Evolutionary conservation across 2,329 filamentous ascomycete genomes (phyloP).

Genomic region (Paecilomyces niveus): DNA sequence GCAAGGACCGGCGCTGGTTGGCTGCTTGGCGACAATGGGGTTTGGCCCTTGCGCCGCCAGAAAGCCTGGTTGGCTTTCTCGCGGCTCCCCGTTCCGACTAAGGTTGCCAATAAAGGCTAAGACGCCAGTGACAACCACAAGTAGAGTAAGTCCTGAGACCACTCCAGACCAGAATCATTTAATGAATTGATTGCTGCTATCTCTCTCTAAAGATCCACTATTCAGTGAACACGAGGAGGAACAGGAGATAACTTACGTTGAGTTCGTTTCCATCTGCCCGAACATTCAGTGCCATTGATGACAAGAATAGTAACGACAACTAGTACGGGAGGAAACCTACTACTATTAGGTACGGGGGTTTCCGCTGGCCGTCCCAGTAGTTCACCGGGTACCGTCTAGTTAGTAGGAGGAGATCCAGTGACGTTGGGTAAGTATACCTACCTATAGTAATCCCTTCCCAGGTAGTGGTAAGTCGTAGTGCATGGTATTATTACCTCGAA

Average conservation of each 20-base stretch:
- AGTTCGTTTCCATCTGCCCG: no score
- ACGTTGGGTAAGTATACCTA: background rate
- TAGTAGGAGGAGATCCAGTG: background rate
- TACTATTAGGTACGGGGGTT: background rate
- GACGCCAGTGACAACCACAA: no score
- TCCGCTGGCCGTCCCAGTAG: background rate
- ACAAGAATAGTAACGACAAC: no score
- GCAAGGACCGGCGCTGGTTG: background rate
- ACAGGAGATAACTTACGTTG: no score
- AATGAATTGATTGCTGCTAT: background rate
- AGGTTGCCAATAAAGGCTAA: no score
- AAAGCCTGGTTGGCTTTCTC: background rate
- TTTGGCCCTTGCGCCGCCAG: background rate
- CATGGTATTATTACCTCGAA: background rate
- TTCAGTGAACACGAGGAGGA: no score
- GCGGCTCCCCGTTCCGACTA: background rate
- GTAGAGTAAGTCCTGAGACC: background rate
- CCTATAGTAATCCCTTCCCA: background rate
- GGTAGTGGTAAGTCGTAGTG: background rate
- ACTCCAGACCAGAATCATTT: no score
- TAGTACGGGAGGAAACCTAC: no score
- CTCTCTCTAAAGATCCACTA: no score
- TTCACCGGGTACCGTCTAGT: background rate
- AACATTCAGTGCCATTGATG: no score
- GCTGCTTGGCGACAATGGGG: background rate